Evolutionary conservation across 148 eudicot genomes (phyloP).

Genomic region (Spergularia marina): DNA sequence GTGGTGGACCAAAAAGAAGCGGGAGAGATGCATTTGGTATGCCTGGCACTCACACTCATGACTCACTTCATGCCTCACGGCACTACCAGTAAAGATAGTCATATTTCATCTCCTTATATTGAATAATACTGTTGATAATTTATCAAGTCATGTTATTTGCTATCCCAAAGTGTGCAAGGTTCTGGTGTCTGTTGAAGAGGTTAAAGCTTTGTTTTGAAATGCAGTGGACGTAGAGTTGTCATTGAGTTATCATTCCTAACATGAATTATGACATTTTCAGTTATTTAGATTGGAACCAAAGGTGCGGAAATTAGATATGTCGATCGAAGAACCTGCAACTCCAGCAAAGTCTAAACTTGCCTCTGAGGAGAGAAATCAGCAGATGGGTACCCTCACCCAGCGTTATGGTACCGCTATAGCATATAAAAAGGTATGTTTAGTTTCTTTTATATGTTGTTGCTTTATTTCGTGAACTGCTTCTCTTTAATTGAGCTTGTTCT

Average conservation of each 20-base stretch:
- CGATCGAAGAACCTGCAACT: constrained; percentile 36
- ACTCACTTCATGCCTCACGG: too few relatives aligned
- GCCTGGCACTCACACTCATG: too few relatives aligned
- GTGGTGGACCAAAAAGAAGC: too few relatives aligned
- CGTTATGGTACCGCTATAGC: constrained; percentile 41
- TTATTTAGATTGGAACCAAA: constrained; percentile 80
- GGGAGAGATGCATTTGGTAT: too few relatives aligned
- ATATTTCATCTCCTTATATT: too few relatives aligned
- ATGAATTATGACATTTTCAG: constrained; percentile 30
- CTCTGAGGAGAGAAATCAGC: constrained; percentile 26
- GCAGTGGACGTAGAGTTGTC: background rate
- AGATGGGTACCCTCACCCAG: constrained; percentile 25
- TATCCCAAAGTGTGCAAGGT: too few relatives aligned
- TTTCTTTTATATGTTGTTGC: background rate
- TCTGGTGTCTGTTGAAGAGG: background rate
- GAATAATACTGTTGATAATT: too few relatives aligned
- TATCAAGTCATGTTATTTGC: too few relatives aligned
- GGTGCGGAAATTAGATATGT: constrained; percentile 30
- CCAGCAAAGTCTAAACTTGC: constrained; percentile 36
- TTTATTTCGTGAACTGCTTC: background rate
- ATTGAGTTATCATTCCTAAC: constrained; percentile 5
- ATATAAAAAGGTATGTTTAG: constrained; percentile 37
- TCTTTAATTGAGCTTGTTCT: background rate
- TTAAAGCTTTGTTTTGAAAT: background rate
- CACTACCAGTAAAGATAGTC: too few relatives aligned